Evolutionary conservation across 768 basidiomycete genomes (phyloP).

Genomic region (Pilatotrama ljubarskyi): DNA sequence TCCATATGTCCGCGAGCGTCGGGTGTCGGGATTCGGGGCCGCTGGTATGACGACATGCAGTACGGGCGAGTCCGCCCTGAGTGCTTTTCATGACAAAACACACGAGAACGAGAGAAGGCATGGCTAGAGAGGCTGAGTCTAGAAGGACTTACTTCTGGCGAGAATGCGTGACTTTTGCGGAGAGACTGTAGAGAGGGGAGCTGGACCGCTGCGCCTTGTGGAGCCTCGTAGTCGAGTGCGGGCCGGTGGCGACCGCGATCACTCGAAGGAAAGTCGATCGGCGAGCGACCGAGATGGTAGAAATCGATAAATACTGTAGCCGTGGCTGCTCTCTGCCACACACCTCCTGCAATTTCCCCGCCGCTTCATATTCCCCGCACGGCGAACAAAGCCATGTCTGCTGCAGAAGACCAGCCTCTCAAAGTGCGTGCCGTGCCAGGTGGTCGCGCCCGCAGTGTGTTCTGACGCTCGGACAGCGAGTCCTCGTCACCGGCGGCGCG

Average conservation of each 20-base stretch:
- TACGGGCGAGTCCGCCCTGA: constrained; percentile 5
- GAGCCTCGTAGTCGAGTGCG: background rate
- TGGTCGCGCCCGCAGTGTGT: background rate
- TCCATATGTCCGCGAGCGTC: background rate
- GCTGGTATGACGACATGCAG: constrained; percentile 5
- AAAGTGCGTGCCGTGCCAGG: constrained; percentile 12
- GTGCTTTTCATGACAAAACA: background rate
- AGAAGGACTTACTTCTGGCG: too few species aligned
- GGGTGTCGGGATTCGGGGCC: background rate
- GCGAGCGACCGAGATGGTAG: background rate
- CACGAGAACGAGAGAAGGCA: background rate
- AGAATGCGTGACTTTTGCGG: too few species aligned
- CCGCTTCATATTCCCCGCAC: background rate
- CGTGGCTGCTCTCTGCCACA: constrained; percentile 13
- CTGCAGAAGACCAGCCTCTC: constrained; percentile 17
- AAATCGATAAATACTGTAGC: constrained; percentile 15
- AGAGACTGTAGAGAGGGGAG: too few species aligned
- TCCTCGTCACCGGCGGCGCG: constrained; percentile 77
- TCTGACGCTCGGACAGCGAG: constrained; percentile 43
- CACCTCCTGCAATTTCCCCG: background rate
- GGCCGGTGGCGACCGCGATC: constrained; percentile 1
- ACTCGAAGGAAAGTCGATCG: background rate
- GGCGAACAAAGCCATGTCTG: constrained; percentile 9
- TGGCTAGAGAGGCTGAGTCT: background rate
- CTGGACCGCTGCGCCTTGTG: background rate